phyloP scores from a whole-genome alignment of 2,329 filamentous ascomycete species.

The Nemania sp. region DNA sequence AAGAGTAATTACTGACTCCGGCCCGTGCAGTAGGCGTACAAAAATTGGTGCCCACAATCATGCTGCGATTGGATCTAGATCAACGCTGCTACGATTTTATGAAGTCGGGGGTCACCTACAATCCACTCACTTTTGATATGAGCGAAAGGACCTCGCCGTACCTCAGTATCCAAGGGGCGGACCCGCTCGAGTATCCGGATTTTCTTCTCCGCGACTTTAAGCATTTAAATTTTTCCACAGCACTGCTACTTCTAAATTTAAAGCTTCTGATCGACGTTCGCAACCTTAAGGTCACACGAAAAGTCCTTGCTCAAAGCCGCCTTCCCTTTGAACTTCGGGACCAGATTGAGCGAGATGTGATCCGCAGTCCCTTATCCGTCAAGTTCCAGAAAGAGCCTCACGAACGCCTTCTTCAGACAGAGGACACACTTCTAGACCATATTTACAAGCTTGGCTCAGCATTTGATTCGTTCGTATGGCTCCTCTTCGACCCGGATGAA shows the following conservation, averaged over 20 bases:
- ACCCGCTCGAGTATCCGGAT: slow-evolving; percentile 27
- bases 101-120: slow-evolving; percentile 39
- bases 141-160: slow-evolving; percentile 37
- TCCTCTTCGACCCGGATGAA: slow-evolving; percentile 25
- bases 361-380: slow-evolving; percentile 33
- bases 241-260: slow-evolving; percentile 33
- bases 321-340: slow-evolving; percentile 29
- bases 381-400: slow-evolving; percentile 16
- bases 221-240: slow-evolving; percentile 19
- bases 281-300: slow-evolving; percentile 31
- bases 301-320: slow-evolving; percentile 19
- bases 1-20: too few relatives aligned
- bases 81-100: slow-evolving; percentile 54
- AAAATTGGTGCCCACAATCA: slow-evolving; percentile 44
- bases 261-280: slow-evolving; percentile 37
- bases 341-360: slow-evolving; percentile 26
- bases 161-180: slow-evolving; percentile 28
- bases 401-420: slow-evolving; percentile 9
- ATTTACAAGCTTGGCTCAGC: neutral
- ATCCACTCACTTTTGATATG: slow-evolving; percentile 41
- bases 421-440: slow-evolving; percentile 19
- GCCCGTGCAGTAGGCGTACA: slow-evolving; percentile 50
- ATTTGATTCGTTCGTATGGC: slow-evolving; percentile 18
- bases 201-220: slow-evolving; percentile 9
- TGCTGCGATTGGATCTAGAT: slow-evolving; percentile 51